phyloP scores from a whole-genome alignment of 2,329 filamentous ascomycete genomes.

The Paecilomyces fulvus region DNA sequence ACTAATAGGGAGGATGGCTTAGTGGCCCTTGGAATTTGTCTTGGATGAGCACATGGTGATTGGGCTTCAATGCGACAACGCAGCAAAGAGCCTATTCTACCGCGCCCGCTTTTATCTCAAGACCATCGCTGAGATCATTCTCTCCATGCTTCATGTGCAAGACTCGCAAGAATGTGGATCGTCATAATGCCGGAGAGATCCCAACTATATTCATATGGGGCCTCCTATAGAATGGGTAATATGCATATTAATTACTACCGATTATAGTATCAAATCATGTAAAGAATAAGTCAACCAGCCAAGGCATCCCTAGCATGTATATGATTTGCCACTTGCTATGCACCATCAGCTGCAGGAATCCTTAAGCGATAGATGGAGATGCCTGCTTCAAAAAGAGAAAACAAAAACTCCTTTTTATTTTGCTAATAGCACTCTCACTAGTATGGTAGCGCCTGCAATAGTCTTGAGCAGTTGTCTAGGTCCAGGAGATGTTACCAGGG shows the following conservation, averaged over 20 bases:
- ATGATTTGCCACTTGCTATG: not conserved
- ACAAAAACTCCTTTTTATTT: not conserved
- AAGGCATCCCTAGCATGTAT: not conserved
- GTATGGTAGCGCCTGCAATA: not conserved
- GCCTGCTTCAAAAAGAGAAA: not conserved
- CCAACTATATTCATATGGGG: not conserved
- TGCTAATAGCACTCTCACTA: not conserved
- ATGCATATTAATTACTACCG: not conserved
- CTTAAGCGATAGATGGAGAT: not conserved
- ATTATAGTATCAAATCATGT: not conserved
- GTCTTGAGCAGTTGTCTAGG: not conserved
- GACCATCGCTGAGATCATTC: not conserved
- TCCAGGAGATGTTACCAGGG: not conserved
- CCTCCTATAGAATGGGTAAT: not conserved
- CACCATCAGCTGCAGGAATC: not conserved
- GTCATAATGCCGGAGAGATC: not conserved
- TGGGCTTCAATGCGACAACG: conserved; percentile 11
- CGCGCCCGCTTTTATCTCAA: not conserved
- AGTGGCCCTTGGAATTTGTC: not conserved
- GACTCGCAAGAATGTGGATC: not conserved
- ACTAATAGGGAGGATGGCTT: not conserved
- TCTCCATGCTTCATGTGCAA: not conserved
- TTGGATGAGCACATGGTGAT: conserved; percentile 5
- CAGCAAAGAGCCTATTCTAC: conserved; percentile 7
- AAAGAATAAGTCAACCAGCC: not conserved